Percentiles rank a stretch among this genome's conserved stretches.
These are phyloP conservation scores for Podaxis mareebaensis DNA, from an alignment of 768 basidiomycete species.

Conservation along the genomic window DNA sequence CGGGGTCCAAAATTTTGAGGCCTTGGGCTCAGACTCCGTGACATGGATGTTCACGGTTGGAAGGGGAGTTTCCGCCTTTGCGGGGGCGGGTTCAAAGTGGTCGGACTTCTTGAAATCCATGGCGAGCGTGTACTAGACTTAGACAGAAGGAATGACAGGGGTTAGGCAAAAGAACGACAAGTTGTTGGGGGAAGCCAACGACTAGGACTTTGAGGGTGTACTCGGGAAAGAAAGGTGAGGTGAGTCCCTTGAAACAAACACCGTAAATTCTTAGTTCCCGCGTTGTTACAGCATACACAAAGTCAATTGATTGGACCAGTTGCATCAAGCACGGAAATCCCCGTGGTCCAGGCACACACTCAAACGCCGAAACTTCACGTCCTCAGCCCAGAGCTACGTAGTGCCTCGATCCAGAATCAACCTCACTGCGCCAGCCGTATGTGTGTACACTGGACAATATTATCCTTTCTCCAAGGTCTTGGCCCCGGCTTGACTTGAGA, in stretches of 20 bases:
- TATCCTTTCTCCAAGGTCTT: not conserved
- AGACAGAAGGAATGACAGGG: conserved; percentile 12
- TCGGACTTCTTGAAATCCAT: conserved; percentile 9
- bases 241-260: not conserved
- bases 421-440: not conserved
- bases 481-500: not conserved
- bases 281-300: not conserved
- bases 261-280: conserved; percentile 11
- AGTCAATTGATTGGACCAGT: not conserved
- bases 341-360: not conserved
- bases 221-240: not conserved
- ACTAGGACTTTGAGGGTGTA: not conserved
- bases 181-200: not conserved
- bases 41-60: conserved; percentile 3
- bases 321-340: not conserved
- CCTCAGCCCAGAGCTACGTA: too few species aligned
- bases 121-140: not conserved
- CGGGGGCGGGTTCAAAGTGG: not conserved
- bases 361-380: not conserved
- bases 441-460: not conserved
- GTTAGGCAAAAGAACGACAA: conserved; percentile 12
- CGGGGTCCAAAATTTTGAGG: not conserved
- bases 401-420: not conserved
- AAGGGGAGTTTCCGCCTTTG: not conserved
- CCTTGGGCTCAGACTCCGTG: not conserved